Conservation (phyloP, 2,329 filamentous ascomycete species). For the Cryphonectria japonica region DNA sequence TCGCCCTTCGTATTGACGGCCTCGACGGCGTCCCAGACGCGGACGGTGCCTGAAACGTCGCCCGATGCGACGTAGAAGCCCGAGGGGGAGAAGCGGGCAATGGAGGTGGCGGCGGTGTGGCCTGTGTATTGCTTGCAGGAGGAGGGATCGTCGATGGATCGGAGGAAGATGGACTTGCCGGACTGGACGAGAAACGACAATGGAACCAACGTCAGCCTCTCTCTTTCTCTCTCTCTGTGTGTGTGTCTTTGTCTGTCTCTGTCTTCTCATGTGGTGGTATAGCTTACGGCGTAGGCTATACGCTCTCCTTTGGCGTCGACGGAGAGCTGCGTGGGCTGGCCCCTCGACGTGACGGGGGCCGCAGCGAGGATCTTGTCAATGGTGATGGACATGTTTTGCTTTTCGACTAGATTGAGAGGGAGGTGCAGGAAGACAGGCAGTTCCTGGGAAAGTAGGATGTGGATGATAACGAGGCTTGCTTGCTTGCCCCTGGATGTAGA, state of each 20-base stretch:
- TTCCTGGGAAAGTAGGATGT: neutral
- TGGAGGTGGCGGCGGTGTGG: slow-evolving; percentile 86
- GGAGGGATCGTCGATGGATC: slow-evolving; percentile 88
- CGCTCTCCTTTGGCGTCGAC: slow-evolving; percentile 87
- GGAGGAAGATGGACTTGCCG: slow-evolving; percentile 94
- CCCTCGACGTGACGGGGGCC: slow-evolving; percentile 79
- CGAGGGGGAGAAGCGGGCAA: slow-evolving; percentile 91
- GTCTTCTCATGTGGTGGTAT: neutral
- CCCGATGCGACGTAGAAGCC: slow-evolving; percentile 95
- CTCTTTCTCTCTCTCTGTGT: neutral
- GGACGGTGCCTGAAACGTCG: slow-evolving; percentile 80
- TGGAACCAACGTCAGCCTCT: neutral
- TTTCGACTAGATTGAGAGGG: neutral
- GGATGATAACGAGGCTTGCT: neutral
- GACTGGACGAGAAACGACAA: slow-evolving; percentile 57
- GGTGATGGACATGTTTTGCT: slow-evolving; percentile 53
- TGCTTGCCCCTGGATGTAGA: neutral
- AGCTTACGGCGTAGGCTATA: slow-evolving; percentile 84
- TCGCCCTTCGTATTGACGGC: slow-evolving; percentile 88
- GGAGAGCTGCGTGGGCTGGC: slow-evolving; percentile 86
- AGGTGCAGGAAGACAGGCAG: neutral
- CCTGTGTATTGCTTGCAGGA: slow-evolving; percentile 87
- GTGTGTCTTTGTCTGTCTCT: neutral
- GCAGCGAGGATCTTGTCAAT: slow-evolving; percentile 79
- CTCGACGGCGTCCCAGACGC: slow-evolving; percentile 91